These are phyloP conservation scores for Suillus lakei DNA, from an alignment of 768 basidiomycete species.

Conservation along the genomic window DNA sequence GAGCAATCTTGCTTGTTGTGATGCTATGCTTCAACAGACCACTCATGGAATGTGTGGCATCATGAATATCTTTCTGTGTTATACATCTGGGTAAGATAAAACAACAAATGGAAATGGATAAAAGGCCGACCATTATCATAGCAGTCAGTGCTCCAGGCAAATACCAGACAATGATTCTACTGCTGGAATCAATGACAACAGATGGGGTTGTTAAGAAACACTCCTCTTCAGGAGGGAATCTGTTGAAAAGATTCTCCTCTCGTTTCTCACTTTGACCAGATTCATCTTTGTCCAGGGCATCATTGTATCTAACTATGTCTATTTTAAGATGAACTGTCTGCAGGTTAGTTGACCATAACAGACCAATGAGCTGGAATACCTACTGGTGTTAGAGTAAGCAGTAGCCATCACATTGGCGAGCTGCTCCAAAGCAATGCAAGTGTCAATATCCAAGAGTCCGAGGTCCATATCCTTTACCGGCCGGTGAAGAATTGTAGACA, in stretches of 20 bases:
- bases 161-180: slow-evolving; percentile 3
- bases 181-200: neutral
- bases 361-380: neutral
- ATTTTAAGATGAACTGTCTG: neutral
- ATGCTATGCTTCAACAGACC: neutral
- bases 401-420: neutral
- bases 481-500: neutral
- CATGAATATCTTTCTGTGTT: neutral
- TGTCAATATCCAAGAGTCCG: neutral
- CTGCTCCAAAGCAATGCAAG: neutral
- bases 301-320: slow-evolving; percentile 1
- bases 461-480: neutral
- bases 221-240: neutral
- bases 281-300: neutral
- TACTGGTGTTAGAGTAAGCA: neutral
- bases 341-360: neutral
- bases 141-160: neutral
- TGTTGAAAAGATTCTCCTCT: neutral
- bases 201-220: neutral
- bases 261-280: neutral
- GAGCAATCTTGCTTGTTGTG: neutral
- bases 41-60: neutral
- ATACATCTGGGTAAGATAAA: neutral
- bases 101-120: neutral
- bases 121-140: neutral